phyloP scores from a whole-genome alignment of 164 flowering plant species.

The Magnolia kwangsiensis region DNA sequence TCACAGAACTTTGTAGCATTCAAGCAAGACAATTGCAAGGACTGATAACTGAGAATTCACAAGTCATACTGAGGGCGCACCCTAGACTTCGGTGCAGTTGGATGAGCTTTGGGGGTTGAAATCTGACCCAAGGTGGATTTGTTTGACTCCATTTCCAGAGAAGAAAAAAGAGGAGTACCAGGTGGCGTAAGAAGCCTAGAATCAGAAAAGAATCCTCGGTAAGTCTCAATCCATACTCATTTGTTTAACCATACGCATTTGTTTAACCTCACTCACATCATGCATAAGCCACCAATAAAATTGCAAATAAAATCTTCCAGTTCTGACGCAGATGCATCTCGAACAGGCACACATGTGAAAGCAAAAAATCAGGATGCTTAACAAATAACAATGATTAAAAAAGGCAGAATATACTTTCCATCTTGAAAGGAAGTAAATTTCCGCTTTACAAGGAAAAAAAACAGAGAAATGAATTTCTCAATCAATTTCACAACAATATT shows the following conservation, averaged over 20 bases:
- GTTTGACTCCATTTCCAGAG: slow-evolving; percentile 65
- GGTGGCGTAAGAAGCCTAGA: slow-evolving; percentile 97
- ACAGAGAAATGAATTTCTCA: too few relatives aligned
- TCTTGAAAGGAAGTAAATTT: too few relatives aligned
- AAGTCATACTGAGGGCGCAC: slow-evolving; percentile 33
- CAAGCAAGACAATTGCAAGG: background rate
- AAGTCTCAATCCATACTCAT: background rate
- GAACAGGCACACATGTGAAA: background rate
- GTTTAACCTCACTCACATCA: background rate
- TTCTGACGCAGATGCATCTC: background rate
- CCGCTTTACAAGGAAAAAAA: too few relatives aligned
- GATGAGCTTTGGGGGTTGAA: slow-evolving; percentile 50
- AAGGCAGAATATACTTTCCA: too few relatives aligned
- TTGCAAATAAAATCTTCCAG: background rate
- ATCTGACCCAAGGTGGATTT: slow-evolving; percentile 44
- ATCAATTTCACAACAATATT: too few relatives aligned
- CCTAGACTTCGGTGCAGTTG: slow-evolving; percentile 53
- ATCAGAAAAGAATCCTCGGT: slow-evolving; percentile 12
- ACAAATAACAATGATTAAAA: too few relatives aligned
- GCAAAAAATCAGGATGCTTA: background rate
- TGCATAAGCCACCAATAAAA: background rate
- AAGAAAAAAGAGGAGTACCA: slow-evolving; percentile 80
- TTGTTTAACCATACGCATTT: too few relatives aligned
- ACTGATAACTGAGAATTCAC: background rate
- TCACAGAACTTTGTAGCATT: background rate